A percentile compares a stretch with the other conserved stretches of the same genome.
These are phyloP conservation scores for Pseudocercospora ulei DNA, from an alignment of 2,329 filamentous ascomycete genomes.

Conservation along the genomic window DNA sequence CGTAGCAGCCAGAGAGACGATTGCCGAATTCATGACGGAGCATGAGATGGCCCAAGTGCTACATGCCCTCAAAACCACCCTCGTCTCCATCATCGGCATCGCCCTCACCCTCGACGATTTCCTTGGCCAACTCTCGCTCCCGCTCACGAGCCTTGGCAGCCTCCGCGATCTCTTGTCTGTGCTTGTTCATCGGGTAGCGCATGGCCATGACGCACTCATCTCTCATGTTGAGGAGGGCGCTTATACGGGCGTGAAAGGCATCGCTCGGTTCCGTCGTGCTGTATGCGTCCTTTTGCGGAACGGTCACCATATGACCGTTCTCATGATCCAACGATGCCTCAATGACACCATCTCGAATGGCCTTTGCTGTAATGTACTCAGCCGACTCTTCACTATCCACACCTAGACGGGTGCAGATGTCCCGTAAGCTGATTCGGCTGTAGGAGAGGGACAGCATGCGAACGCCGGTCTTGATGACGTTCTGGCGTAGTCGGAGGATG, in stretches of 20 bases:
- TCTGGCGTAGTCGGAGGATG: constrained; percentile 87
- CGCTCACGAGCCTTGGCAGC: constrained; percentile 95
- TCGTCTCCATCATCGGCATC: constrained; percentile 85
- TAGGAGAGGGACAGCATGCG: constrained; percentile 99
- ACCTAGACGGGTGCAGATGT: constrained; percentile 92
- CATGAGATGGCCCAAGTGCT: constrained; percentile 28
- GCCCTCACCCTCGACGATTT: constrained; percentile 94
- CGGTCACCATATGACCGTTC: constrained; percentile 96
- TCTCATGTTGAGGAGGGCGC: constrained; percentile 79
- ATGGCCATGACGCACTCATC: constrained; percentile 99
- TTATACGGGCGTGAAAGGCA: constrained; percentile 94
- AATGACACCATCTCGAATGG: constrained; percentile 93
- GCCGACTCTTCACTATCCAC: constrained; percentile 93
- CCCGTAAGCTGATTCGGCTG: constrained; percentile 88
- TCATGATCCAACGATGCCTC: constrained; percentile 91
- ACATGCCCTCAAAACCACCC: constrained; percentile 94
- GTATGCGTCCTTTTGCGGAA: constrained; percentile 91
- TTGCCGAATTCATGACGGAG: not conserved
- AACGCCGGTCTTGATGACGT: constrained; percentile 98
- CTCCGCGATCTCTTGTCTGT: constrained; percentile 92
- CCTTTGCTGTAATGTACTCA: constrained; percentile 98
- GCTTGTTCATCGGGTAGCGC: constrained; percentile 99
- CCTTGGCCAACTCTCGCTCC: constrained; percentile 93
- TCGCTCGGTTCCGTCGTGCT: constrained; percentile 91
- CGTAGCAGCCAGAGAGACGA: no score